phyloP scores from a whole-genome alignment of 345 rosid genomes.

The Cardamine chenopodiifolia region DNA sequence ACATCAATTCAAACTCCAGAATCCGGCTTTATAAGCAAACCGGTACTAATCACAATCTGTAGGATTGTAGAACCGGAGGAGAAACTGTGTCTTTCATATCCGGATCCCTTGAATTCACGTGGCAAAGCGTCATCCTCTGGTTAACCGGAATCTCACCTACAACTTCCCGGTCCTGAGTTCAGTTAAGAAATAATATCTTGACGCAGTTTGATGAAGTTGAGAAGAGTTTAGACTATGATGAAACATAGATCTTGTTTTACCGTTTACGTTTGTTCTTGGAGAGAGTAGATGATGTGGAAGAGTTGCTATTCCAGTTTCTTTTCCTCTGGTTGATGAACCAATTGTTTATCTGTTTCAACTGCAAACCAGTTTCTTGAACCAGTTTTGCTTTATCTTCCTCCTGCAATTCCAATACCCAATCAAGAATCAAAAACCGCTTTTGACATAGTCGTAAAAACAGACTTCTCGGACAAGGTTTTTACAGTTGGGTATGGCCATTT shows the following conservation, averaged over 20 bases:
- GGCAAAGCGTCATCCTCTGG: constrained; percentile 19
- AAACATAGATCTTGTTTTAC: constrained; percentile 43
- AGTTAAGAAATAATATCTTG: constrained; percentile 10
- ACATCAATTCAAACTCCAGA: not conserved
- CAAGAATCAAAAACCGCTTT: not conserved
- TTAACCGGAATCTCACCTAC: constrained; percentile 25
- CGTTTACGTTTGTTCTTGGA: constrained; percentile 79
- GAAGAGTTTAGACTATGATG: not conserved
- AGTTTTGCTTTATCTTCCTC: constrained; percentile 85
- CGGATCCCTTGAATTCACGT: constrained; percentile 13
- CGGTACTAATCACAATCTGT: constrained; percentile 12
- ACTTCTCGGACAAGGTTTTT: constrained; percentile 1
- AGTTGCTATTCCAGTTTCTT: constrained; percentile 82
- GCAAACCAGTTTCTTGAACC: constrained; percentile 84
- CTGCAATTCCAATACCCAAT: constrained; percentile 39
- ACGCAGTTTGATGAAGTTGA: not conserved
- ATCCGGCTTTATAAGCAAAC: constrained; percentile 18
- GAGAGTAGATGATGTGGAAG: constrained; percentile 60
- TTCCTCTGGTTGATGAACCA: constrained; percentile 94
- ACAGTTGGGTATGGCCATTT: constrained; percentile 98
- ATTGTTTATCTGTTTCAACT: constrained; percentile 82
- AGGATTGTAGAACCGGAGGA: not conserved
- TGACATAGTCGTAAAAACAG: not conserved
- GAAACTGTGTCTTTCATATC: constrained; percentile 8
- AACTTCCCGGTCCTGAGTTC: constrained; percentile 31